Evolutionary conservation across 129 eudicot genomes (phyloP).

Genomic region (Arctium lappa): DNA sequence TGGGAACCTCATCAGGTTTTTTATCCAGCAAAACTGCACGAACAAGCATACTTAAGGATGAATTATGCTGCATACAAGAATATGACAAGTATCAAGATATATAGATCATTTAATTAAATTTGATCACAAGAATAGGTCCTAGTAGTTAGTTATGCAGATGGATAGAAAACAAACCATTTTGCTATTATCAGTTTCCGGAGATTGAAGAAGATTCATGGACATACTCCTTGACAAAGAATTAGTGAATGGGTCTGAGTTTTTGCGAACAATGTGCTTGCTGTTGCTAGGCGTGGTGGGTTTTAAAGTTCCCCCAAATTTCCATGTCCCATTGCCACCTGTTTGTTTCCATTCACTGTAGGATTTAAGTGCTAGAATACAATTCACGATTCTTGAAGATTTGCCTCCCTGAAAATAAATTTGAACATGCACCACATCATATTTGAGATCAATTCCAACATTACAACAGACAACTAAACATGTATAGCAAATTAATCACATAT

Average conservation of each 20-base stretch:
- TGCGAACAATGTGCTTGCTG: slow-evolving; percentile 66
- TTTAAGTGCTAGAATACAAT: slow-evolving; percentile 81
- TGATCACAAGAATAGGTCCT: not conserved
- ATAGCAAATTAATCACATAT: no score
- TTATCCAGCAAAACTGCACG: slow-evolving; percentile 74
- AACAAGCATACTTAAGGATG: slow-evolving; percentile 76
- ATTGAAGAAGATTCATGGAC: slow-evolving; percentile 38
- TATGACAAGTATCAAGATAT: slow-evolving; percentile 6
- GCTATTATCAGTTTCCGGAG: slow-evolving; percentile 45
- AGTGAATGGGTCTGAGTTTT: slow-evolving; percentile 85
- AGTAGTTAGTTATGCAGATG: not conserved
- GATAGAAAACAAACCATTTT: slow-evolving; percentile 41
- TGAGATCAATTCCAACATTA: not conserved
- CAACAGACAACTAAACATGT: no score
- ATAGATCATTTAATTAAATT: not conserved
- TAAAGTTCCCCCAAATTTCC: slow-evolving; percentile 89
- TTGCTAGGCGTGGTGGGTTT: slow-evolving; percentile 53
- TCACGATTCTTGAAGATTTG: slow-evolving; percentile 78
- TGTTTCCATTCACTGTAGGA: slow-evolving; percentile 85
- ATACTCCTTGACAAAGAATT: slow-evolving; percentile 56
- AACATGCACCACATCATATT: not conserved
- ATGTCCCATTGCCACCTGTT: slow-evolving; percentile 67
- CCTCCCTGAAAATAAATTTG: slow-evolving; percentile 66
- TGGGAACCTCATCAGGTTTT: slow-evolving; percentile 94
- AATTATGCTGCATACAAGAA: slow-evolving; percentile 56